Evolutionary conservation across 2,329 filamentous ascomycete species (phyloP).

Genomic region (Aureobasidium uvarum): DNA sequence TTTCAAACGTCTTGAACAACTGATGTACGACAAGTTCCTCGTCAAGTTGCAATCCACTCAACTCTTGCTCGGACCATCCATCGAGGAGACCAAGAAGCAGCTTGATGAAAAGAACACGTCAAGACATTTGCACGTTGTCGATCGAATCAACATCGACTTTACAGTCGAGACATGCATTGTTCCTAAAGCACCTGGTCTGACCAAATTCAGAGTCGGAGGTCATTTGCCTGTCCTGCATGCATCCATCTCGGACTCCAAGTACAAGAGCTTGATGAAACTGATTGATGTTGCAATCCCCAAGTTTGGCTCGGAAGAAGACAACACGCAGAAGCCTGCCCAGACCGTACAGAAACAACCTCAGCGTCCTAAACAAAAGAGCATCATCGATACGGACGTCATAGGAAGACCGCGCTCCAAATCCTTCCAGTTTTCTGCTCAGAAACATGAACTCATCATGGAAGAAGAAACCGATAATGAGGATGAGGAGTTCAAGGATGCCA

Average conservation of each 20-base stretch:
- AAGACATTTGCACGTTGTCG: constrained; percentile 82
- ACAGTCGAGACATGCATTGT: constrained; percentile 94
- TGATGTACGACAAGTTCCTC: constrained; percentile 98
- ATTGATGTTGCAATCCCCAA: constrained; percentile 94
- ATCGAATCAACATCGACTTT: constrained; percentile 97
- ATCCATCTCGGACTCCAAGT: constrained; percentile 89
- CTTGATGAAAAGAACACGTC: constrained; percentile 63
- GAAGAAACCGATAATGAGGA: constrained; percentile 61
- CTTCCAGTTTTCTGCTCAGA: constrained; percentile 68
- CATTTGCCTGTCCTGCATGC: constrained; percentile 90
- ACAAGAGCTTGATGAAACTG: constrained; percentile 93
- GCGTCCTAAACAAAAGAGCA: constrained; percentile 30
- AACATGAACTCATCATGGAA: constrained; percentile 76
- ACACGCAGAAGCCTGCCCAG: constrained; percentile 7
- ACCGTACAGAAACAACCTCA: constrained; percentile 29
- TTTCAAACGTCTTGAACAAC: constrained; percentile 77
- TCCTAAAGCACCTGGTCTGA: constrained; percentile 91
- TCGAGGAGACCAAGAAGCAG: constrained; percentile 84
- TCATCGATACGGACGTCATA: constrained; percentile 42
- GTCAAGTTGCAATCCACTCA: constrained; percentile 94
- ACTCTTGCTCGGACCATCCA: constrained; percentile 88
- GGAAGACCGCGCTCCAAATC: constrained; percentile 64
- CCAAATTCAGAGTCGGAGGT: constrained; percentile 86
- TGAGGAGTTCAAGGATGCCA: constrained; percentile 60
- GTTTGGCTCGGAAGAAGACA: constrained; percentile 55